These are phyloP conservation scores for Verticillium zaregamsianum DNA, from an alignment of 2,329 filamentous ascomycete genomes.

Conservation along the genomic window DNA sequence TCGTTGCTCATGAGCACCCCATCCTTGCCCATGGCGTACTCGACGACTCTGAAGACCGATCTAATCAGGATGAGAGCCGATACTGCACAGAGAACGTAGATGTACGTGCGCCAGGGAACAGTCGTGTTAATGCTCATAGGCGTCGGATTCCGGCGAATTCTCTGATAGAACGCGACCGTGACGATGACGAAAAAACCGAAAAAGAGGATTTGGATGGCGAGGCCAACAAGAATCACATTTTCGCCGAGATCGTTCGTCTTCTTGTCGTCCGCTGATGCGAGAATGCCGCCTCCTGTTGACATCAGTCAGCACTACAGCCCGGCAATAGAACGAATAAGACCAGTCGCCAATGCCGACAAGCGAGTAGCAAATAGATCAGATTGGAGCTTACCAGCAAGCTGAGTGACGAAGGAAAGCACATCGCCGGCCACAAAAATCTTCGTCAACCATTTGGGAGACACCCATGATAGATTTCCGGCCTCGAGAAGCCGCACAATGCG, in stretches of 20 bases:
- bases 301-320: no score
- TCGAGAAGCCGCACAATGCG: constrained; percentile 2
- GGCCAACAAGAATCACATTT: no score
- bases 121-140: constrained; percentile 11
- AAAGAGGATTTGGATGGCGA: no score
- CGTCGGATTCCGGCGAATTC: constrained; percentile 4
- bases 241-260: no score
- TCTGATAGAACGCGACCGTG: no score
- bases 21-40: constrained; percentile 33
- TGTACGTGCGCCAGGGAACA: constrained; percentile 24
- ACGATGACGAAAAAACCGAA: no score
- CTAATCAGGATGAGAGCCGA: constrained; percentile 33
- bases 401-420: constrained; percentile 46
- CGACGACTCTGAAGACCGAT: constrained; percentile 35
- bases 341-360: constrained; percentile 34
- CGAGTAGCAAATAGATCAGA: constrained; percentile 50
- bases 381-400: constrained; percentile 32
- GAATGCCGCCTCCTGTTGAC: no score
- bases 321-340: no score
- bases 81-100: constrained; percentile 19
- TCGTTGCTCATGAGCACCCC: constrained; percentile 29
- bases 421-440: constrained; percentile 52
- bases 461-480: background rate
- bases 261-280: no score
- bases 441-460: constrained; percentile 36